Base-by-base conservation (phyloP, 2,329 filamentous ascomycete species). In the Fusarium brachygibbosum region DNA sequence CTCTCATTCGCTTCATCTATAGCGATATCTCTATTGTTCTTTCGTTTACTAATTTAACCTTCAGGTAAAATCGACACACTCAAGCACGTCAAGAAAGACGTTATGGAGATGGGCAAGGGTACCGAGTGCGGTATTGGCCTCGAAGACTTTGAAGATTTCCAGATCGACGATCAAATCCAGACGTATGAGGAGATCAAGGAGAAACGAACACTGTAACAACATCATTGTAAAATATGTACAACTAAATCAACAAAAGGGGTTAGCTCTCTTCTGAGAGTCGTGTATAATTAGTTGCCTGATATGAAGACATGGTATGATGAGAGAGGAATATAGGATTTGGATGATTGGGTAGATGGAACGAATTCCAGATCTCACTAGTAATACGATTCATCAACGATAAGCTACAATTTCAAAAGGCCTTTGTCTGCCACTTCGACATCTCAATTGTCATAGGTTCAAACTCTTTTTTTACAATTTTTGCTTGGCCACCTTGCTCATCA, bases 101-200 rank as follows among this genome's bases (percentile, higher is more conserved):
- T 96, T 31, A 83, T 84, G 45, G 93, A 97, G 76, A 96, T 97
- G 89, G 90, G 89, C 74, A 98, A 97, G 81, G 94, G 94, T 61
- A 88, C 87, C n/a, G 96, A 99, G 80, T 99, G 96, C 75, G 96
- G 96, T 70, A 90, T 99, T 71, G 90, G 88, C 53, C 95, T 99
- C 75, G 89, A 91, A 5, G 86, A 85, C 32, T 99, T 93, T 89
- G 85, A 91, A 48, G 91, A 89, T 23, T 91, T 98, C 77, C 79
- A 90, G 75, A 84, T 89, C 16, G 96, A 95, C 29, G 96, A 99
- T 80, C 88, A 91, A 78, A 87, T 99, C 66, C 96, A 98, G 82
- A 90, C 90, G 34, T 97, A 94, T 75, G 93, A 97, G 76, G 91
- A 94, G 80, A 86, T 90, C 19, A 81, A 80, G 58, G 93, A 96